A percentile compares a stretch with the other conserved stretches of the same genome.
Conservation (phyloP, 2,329 filamentous ascomycete species). For the Stemphylium beticola region DNA sequence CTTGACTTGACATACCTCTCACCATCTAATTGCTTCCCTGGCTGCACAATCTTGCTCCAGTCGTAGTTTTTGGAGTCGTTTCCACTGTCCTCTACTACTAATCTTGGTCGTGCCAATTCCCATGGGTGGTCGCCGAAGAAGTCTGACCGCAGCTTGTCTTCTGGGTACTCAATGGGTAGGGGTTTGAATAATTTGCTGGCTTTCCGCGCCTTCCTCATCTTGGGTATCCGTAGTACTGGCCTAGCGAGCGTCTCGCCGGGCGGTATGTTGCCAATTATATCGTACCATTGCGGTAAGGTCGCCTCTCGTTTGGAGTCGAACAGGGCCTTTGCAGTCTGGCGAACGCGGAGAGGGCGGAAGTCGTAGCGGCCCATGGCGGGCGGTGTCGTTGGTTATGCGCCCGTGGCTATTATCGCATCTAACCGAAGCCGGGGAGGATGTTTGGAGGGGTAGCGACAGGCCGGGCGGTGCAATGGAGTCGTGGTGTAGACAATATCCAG, state of each 20-base stretch:
- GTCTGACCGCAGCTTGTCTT: slow-evolving; percentile 78
- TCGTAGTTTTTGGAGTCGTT: slow-evolving; percentile 77
- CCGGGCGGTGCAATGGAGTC: slow-evolving; percentile 10
- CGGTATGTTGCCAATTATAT: slow-evolving; percentile 63
- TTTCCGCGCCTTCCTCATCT: slow-evolving; percentile 54
- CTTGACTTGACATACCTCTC: slow-evolving; percentile 69
- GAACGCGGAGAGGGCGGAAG: slow-evolving; percentile 59
- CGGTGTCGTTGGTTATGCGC: neutral
- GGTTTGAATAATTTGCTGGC: slow-evolving; percentile 82
- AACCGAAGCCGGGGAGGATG: neutral
- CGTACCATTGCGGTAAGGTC: slow-evolving; percentile 62
- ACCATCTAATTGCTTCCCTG: slow-evolving; percentile 77
- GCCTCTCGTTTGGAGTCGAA: slow-evolving; percentile 52
- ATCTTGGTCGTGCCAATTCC: slow-evolving; percentile 88
- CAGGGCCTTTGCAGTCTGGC: slow-evolving; percentile 59
- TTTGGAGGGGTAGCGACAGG: neutral
- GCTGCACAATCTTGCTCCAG: slow-evolving; percentile 81
- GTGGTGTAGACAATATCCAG: slow-evolving; percentile 3
- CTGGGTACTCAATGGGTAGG: slow-evolving; percentile 76
- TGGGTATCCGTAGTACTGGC: slow-evolving; percentile 57
- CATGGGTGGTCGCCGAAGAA: slow-evolving; percentile 97
- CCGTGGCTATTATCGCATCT: neutral
- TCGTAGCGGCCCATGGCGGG: slow-evolving; percentile 59
- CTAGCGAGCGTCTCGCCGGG: slow-evolving; percentile 66
- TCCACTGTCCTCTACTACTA: slow-evolving; percentile 85